A percentile compares a stretch with the other conserved stretches of the same genome.
Evolutionary conservation across 2,329 filamentous ascomycete species (phyloP).

Genomic region (Neonectria coccinea): DNA sequence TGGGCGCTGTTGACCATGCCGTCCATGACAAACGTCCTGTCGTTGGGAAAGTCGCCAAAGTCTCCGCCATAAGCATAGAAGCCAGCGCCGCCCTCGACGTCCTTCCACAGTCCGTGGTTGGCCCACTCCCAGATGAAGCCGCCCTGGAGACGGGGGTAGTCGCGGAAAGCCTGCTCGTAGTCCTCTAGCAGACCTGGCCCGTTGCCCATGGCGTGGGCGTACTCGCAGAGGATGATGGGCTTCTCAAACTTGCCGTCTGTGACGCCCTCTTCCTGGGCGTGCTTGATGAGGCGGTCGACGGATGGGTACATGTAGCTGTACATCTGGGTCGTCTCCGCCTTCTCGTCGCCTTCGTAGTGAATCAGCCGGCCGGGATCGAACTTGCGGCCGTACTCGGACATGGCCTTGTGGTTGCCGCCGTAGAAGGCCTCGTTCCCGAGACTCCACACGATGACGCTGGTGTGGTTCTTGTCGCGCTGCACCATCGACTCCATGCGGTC

Average conservation of each 20-base stretch:
- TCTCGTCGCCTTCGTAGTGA: conserved; percentile 74
- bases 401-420: conserved; percentile 74
- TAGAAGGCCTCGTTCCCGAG: conserved; percentile 81
- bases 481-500: conserved; percentile 75
- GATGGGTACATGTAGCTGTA: conserved; percentile 75
- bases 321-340: conserved; percentile 72
- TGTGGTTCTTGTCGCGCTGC: conserved; percentile 76
- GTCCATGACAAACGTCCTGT: conserved; percentile 72
- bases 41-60: conserved; percentile 71
- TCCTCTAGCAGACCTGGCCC: conserved; percentile 77
- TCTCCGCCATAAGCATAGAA: conserved; percentile 73
- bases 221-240: conserved; percentile 70
- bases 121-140: conserved; percentile 77
- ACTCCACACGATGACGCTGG: conserved; percentile 79
- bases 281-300: conserved; percentile 62
- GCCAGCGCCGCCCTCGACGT: conserved; percentile 58
- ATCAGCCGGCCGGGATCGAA: conserved; percentile 70
- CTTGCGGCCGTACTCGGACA: conserved; percentile 72
- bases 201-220: conserved; percentile 78
- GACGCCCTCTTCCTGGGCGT: conserved; percentile 58
- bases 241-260: conserved; percentile 62
- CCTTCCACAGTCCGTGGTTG: conserved; percentile 68
- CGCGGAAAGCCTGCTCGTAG: conserved; percentile 73
- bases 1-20: conserved; percentile 67
- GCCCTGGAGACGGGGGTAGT: conserved; percentile 71